Evolutionary conservation across 2,329 filamentous ascomycete genomes (phyloP).

Genomic region (Reticulascus tulasneorum): DNA sequence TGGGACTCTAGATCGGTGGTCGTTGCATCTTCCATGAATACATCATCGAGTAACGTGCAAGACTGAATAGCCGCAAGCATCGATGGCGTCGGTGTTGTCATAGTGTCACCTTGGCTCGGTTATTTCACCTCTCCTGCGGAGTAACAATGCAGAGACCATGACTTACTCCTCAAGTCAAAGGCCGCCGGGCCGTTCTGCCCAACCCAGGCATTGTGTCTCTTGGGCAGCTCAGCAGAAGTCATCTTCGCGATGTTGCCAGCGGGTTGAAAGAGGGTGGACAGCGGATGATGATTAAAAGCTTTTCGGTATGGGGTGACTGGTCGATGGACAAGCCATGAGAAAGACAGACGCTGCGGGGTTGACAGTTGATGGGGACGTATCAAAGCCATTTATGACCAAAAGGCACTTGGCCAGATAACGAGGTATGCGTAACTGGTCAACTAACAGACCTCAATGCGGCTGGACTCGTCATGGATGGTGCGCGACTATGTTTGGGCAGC

Average conservation of each 20-base stretch:
- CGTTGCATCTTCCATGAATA: conserved; percentile 74
- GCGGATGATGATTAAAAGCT: neutral
- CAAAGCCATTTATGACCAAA: too few species aligned
- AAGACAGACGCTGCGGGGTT: conserved; percentile 7
- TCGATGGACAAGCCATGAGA: neutral
- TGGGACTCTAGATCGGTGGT: conserved; percentile 73
- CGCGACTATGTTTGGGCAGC: too few species aligned
- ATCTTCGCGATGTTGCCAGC: neutral
- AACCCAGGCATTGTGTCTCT: conserved; percentile 25
- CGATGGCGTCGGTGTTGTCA: conserved; percentile 70
- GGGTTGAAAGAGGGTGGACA: conserved; percentile 3
- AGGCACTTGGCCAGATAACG: too few species aligned
- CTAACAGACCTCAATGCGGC: too few species aligned
- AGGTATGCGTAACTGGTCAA: too few species aligned
- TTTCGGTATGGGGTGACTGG: neutral
- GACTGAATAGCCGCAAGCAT: conserved; percentile 79
- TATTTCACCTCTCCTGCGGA: neutral
- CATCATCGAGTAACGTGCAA: conserved; percentile 77
- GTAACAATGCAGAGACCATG: neutral
- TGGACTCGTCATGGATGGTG: too few species aligned
- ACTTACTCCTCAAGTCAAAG: conserved; percentile 36
- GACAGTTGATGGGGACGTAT: neutral
- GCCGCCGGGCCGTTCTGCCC: conserved; percentile 32
- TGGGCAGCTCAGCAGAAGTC: neutral
- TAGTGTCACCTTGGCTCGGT: conserved; percentile 40